A percentile compares a stretch with the other conserved stretches of the same genome.
phyloP scores from a whole-genome alignment of 108 stramenopile genomes.

The Seminavis robusta region DNA sequence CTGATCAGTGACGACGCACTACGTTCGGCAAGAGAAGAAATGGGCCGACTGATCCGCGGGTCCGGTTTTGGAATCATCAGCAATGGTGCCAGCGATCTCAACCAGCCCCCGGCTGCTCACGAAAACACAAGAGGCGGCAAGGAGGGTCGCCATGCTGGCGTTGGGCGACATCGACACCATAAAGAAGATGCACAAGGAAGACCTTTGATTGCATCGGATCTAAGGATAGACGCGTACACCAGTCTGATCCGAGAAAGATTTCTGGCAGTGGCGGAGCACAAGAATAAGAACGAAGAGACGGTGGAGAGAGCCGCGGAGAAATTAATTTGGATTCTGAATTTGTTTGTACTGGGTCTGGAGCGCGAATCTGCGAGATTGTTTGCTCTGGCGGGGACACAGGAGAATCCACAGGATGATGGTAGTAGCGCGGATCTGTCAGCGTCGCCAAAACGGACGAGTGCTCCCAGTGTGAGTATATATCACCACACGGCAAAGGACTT shows the following conservation, averaged over 20 bases:
- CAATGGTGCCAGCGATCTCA: constrained; percentile 14
- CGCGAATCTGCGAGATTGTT: constrained; percentile 45
- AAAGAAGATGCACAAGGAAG: background rate
- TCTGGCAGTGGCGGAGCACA: constrained; percentile 15
- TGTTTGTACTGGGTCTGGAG: constrained; percentile 75
- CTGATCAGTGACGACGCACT: constrained; percentile 62
- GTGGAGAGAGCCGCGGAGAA: constrained; percentile 66
- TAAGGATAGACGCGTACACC: constrained; percentile 33
- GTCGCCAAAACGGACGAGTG: constrained; percentile 2
- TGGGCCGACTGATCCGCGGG: constrained; percentile 83
- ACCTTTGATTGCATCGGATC: constrained; percentile 27
- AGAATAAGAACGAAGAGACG: constrained; percentile 54
- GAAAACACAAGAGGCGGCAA: background rate
- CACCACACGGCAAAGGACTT: constrained; percentile 59
- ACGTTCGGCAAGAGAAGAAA: constrained; percentile 74
- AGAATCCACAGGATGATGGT: background rate
- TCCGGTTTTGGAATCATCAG: constrained; percentile 49
- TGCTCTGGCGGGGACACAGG: constrained; percentile 6
- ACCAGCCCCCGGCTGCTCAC: background rate
- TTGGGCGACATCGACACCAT: background rate
- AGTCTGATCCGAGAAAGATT: constrained; percentile 34
- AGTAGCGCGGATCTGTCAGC: background rate
- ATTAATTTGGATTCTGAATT: constrained; percentile 65
- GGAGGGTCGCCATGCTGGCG: background rate
- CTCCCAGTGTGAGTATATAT: constrained; percentile 18